Evolutionary conservation across 805 yeast genomes (phyloP), one percentile per base, ranked within the genome.

Genomic region (Debaryomyces prosopidis): DNA sequence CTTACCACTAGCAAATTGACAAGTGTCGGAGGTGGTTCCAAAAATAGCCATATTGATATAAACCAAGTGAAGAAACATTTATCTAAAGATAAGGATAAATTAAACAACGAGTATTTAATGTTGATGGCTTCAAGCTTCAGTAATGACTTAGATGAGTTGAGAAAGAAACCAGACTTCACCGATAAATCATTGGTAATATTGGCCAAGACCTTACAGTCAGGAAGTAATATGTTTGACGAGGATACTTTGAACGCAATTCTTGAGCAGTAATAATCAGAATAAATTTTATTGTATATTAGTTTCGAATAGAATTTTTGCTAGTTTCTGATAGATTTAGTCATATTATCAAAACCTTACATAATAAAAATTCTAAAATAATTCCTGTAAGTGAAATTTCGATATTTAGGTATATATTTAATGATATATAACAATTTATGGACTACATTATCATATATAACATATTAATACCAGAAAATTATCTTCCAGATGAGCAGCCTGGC

Each of bases 151-250:
- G 83, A 81, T 54, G 69, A 70, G 43, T 65, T 84, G 49, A 78
- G 90, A 58, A 71, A 73, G 44, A 80, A 82, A 30, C 84, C 83
- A 8, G 89, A 85, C 59, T 85, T 85, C 55, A 66, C 65, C 8
- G 75, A 71, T 26, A 78, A 76, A 52, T 82, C 87, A 20, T 68
- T 85, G 45, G 76, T 76, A 10, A 54, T 79, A 42, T 62, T 82
- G 53, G 87, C 85, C 3, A 77, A 78, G 51, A 69, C 81, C 6
- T 68, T 82, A 43, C 84, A 81, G 56, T 77, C 79, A 33, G 83
- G 85, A 11, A 71, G 78, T 12, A 77, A 80, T 51, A 71, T 82
- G 66, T 82, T 81, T 61, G 85, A 81, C 54, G 74, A 73, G 26
- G 83, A 79, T 39, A 70, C 80, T 3, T 58, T 69, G 50, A 56